These are phyloP conservation scores for Globisporangium irregulare DNA, from an alignment of 352 stramenopile genomes.

Conservation along the genomic window DNA sequence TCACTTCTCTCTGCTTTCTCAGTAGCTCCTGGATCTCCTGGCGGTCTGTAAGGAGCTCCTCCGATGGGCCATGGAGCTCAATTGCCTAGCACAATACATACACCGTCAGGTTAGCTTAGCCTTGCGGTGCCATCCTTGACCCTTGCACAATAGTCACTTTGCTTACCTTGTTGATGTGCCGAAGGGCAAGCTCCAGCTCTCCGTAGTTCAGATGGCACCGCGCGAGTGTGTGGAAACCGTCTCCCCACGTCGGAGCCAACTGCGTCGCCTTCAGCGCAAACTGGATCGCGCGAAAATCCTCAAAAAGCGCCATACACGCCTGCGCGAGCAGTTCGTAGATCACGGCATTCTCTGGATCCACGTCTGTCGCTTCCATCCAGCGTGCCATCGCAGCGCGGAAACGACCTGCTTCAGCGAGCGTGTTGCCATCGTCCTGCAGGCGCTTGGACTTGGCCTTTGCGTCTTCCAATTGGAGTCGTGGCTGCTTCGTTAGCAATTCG, in stretches of 20 bases:
- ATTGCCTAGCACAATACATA: slow-evolving; percentile 33
- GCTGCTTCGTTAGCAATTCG: slow-evolving; percentile 11
- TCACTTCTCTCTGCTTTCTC: slow-evolving; percentile 31
- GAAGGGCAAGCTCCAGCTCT: slow-evolving; percentile 58
- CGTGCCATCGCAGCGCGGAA: slow-evolving; percentile 64
- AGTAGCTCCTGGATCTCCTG: slow-evolving; percentile 46
- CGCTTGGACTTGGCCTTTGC: slow-evolving; percentile 44
- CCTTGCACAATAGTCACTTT: background rate
- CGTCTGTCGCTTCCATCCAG: slow-evolving; percentile 55
- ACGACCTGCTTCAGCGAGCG: slow-evolving; percentile 56
- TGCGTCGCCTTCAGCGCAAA: slow-evolving; percentile 56
- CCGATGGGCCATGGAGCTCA: slow-evolving; percentile 30
- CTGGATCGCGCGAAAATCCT: slow-evolving; percentile 78
- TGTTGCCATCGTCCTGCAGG: slow-evolving; percentile 76
- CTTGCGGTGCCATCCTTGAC: background rate
- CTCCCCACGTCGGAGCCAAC: slow-evolving; percentile 53
- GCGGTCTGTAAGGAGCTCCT: slow-evolving; percentile 49
- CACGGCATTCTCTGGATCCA: slow-evolving; percentile 43
- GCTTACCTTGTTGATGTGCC: slow-evolving; percentile 47
- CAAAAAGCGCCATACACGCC: slow-evolving; percentile 57
- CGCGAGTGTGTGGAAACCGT: slow-evolving; percentile 67
- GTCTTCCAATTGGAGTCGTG: slow-evolving; percentile 54
- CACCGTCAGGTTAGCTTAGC: background rate
- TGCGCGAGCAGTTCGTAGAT: slow-evolving; percentile 74
- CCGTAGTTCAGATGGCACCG: slow-evolving; percentile 78